Conservation (phyloP, 2,329 filamentous ascomycete species). For the Blastomyces parvus region DNA sequence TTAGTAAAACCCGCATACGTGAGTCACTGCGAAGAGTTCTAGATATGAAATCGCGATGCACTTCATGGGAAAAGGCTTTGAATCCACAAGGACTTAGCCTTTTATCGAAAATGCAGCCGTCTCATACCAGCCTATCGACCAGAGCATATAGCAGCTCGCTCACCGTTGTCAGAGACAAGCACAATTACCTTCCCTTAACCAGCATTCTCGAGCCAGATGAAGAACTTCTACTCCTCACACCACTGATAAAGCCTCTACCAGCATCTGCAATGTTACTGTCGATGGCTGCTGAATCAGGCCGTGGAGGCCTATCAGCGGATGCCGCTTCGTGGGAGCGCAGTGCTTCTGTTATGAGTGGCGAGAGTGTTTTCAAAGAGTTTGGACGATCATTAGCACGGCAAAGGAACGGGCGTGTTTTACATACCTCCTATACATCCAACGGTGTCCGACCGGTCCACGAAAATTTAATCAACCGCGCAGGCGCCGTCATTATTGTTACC, state of each 20-base stretch:
- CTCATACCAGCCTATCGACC: constrained; percentile 70
- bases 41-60: constrained; percentile 71
- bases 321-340: constrained; percentile 48
- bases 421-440: constrained; percentile 92
- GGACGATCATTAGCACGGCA: constrained; percentile 80
- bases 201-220: constrained; percentile 74
- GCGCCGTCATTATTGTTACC: constrained; percentile 80
- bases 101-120: constrained; percentile 70
- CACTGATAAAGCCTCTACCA: constrained; percentile 82
- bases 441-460: constrained; percentile 88
- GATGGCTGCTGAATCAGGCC: constrained; percentile 39
- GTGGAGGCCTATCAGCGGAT: constrained; percentile 39
- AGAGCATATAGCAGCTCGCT: constrained; percentile 88
- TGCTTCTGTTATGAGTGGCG: constrained; percentile 72
- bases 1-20: constrained; percentile 68
- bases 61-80: constrained; percentile 84
- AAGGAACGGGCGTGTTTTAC: constrained; percentile 73
- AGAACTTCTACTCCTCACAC: constrained; percentile 80
- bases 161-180: constrained; percentile 82
- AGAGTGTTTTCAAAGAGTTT: constrained; percentile 83
- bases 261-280: constrained; percentile 74
- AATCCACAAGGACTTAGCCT: constrained; percentile 70
- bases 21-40: constrained; percentile 72
- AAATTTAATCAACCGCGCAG: constrained; percentile 78
- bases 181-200: constrained; percentile 71